Percentiles rank a stretch among this genome's conserved stretches.
Conservation (phyloP, 805 yeast genomes). For the Metschnikowia santaceciliae region DNA sequence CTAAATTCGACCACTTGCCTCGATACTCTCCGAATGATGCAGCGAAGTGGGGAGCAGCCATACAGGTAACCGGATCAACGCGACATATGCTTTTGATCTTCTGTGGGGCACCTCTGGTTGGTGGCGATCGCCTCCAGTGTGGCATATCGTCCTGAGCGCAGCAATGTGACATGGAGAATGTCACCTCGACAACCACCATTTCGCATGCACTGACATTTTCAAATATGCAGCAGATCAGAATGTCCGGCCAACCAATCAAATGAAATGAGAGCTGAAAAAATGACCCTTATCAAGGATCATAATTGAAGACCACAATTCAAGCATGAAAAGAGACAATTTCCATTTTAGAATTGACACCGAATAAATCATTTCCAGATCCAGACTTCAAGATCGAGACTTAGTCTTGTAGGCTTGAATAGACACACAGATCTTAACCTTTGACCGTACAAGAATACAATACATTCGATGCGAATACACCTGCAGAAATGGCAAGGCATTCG, state of each 20-base stretch:
- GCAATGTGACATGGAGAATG: neutral
- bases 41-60: constrained; percentile 2
- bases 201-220: neutral
- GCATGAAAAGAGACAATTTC: no score
- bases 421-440: neutral
- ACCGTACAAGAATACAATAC: no score
- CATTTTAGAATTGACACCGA: no score
- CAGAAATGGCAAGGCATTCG: neutral
- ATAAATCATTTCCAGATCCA: no score
- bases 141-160: neutral
- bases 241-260: neutral
- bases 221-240: neutral
- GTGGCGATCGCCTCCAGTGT: neutral
- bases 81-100: neutral
- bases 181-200: neutral
- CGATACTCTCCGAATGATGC: neutral
- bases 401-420: no score
- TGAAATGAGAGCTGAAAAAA: no score
- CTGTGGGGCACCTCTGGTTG: neutral
- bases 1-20: neutral
- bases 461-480: neutral
- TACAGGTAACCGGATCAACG: neutral
- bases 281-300: no score
- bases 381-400: no score
- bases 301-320: no score